Conservation (phyloP, 306 rosid genomes). For the Pueraria montana region DNA sequence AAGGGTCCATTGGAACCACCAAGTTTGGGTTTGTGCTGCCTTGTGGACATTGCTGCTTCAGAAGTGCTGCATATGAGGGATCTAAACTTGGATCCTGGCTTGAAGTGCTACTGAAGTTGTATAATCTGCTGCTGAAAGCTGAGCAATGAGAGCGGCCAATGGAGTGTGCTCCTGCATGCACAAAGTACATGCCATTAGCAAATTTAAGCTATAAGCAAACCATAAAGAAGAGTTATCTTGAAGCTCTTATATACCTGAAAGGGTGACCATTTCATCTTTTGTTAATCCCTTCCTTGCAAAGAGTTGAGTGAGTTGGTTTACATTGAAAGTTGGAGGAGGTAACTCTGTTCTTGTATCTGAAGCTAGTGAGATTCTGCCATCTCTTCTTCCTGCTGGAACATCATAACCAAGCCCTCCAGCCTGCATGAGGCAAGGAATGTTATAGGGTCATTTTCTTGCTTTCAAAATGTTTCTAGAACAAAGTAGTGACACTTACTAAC, state of each 20-base stretch:
- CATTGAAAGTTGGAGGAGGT: constrained; percentile 67
- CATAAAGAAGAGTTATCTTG: neutral
- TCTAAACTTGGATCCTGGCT: constrained; percentile 76
- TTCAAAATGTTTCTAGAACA: constrained; percentile 29
- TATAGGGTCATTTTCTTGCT: constrained; percentile 33
- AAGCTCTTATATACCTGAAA: constrained; percentile 59
- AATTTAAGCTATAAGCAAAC: constrained; percentile 6
- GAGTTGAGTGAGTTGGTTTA: constrained; percentile 66
- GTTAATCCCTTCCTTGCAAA: constrained; percentile 75
- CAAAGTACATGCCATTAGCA: constrained; percentile 6
- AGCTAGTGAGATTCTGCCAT: constrained; percentile 70
- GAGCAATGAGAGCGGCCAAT: constrained; percentile 79
- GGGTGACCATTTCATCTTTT: constrained; percentile 85
- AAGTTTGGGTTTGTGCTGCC: constrained; percentile 58
- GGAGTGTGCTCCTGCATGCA: constrained; percentile 73
- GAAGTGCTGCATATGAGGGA: constrained; percentile 52
- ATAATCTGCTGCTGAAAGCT: constrained; percentile 65
- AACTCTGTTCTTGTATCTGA: constrained; percentile 66
- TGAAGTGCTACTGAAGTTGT: constrained; percentile 68
- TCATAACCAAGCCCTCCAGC: constrained; percentile 68
- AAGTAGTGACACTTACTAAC: constrained; percentile 57
- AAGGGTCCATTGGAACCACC: constrained; percentile 75
- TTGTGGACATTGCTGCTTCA: constrained; percentile 72
- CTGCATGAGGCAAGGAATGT: constrained; percentile 52
- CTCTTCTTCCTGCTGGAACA: constrained; percentile 92